Evolutionary conservation across 2,329 filamentous ascomycete genomes (phyloP).

Genomic region (Colletotrichum viniferum): DNA sequence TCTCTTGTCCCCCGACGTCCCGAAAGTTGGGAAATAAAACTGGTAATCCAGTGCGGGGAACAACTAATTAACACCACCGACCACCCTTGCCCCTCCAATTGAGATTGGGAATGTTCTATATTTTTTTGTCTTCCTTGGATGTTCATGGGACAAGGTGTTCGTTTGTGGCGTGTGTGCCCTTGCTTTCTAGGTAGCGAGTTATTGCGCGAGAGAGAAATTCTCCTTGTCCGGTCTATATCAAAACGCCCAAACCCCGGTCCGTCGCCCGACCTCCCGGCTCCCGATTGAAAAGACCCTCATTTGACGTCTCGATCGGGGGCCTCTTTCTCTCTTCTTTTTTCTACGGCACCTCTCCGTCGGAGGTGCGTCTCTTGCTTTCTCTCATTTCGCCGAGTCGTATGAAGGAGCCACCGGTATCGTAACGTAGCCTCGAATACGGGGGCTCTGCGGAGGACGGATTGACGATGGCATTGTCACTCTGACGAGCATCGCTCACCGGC

Average conservation of each 20-base stretch:
- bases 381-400: background rate
- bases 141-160: background rate
- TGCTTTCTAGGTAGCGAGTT: background rate
- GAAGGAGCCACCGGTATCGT: background rate
- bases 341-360: background rate
- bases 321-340: background rate
- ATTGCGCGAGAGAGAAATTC: background rate
- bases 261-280: background rate
- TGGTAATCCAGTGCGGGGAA: background rate
- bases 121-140: background rate
- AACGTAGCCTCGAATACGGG: background rate
- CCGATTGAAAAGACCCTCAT: background rate
- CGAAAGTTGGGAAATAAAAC: background rate
- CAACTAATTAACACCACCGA: background rate
- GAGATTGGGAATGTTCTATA: background rate
- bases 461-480: background rate
- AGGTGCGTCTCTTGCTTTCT: background rate
- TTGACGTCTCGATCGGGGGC: background rate
- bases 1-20: background rate
- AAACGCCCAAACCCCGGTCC: background rate
- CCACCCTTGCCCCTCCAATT: background rate
- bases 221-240: background rate
- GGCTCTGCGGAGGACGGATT: background rate
- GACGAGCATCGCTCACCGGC: constrained; percentile 33
- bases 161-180: background rate